phyloP scores from a whole-genome alignment of 78 protist species.

The Tieghemostelium lacteum region DNA sequence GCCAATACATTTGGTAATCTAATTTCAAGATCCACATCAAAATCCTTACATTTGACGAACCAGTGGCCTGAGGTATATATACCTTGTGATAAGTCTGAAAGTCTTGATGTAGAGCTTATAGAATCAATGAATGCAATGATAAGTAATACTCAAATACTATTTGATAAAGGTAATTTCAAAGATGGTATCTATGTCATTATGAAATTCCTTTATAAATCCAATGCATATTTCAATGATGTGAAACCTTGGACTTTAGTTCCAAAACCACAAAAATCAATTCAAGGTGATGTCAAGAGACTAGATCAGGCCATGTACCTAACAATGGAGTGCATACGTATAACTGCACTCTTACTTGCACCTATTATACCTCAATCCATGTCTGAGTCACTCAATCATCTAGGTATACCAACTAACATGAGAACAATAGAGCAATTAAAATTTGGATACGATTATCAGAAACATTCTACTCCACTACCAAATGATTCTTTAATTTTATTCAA shows the following conservation, averaged over 20 bases:
- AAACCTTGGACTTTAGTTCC: conserved; percentile 80
- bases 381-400: conserved; percentile 31
- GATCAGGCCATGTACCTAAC: conserved; percentile 21
- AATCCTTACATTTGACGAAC: conserved; percentile 27
- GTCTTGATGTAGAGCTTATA: not conserved
- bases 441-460: conserved; percentile 6
- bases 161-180: conserved; percentile 40
- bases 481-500: conserved; percentile 8
- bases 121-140: not conserved
- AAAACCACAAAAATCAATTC: conserved; percentile 31
- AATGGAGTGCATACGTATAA: conserved; percentile 52
- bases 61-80: conserved; percentile 13
- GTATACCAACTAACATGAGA: not conserved
- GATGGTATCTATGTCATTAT: conserved; percentile 43
- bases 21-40: conserved; percentile 52
- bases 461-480: not conserved
- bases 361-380: conserved; percentile 49
- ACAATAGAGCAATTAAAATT: conserved; percentile 4
- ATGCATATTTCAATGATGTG: conserved; percentile 11
- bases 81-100: not conserved
- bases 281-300: conserved; percentile 23
- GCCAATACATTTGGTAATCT: conserved; percentile 82
- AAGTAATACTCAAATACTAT: not conserved
- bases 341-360: conserved; percentile 36
- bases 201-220: conserved; percentile 17